Base-by-base conservation (phyloP, 441 rosid genomes). In the Mallotus japonicus region DNA sequence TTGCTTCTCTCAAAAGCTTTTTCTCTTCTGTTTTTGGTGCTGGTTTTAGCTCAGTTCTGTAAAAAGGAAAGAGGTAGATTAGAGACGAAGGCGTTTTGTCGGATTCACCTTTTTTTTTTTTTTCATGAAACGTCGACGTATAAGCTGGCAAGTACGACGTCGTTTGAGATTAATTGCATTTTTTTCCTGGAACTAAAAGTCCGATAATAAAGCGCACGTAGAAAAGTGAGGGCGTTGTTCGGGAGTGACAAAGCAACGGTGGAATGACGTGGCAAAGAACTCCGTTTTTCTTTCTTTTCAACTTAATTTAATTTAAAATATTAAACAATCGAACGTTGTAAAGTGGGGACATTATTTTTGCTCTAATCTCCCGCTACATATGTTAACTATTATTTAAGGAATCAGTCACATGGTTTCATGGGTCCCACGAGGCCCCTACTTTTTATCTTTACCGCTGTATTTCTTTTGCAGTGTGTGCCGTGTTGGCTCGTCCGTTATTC, bases 251-350 rank as follows among this genome's bases (percentile, higher is more conserved):
- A 32, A 8, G 77, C 55, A 73, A 80, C 81, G 78, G 79, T 19
- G 14, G 69, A 40, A 54, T 73, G 83, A 83, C 87, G 84, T 78
- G 84, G 85, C 81, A 78, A 14, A 51, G 58, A 19, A 11, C 44
- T 15, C 54, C 47, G 34, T 44, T 32, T 62, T 57, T 22, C 24
- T 55, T 55, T 0, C 16, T 37, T 55, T 10, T 56, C 22, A 54
- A 54, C 17, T 54, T 6, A 56, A 28, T 2, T 22, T 17, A 12
- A 40, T 55, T 69, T 20, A 6, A 28, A 55, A 8, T 2, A 58
- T 17, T 34, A 42, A 34, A 5, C 37, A 75, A 67, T 80, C 81
- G 86, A 85, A 75, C 88, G 83, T 83, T 81, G 85, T 19, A 59
- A 44, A 74, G 78, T 79, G 82, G 83, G 84, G 83, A 53, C 78